Evolutionary conservation across 768 basidiomycete genomes (phyloP).

Genomic region (Boletus sp.): DNA sequence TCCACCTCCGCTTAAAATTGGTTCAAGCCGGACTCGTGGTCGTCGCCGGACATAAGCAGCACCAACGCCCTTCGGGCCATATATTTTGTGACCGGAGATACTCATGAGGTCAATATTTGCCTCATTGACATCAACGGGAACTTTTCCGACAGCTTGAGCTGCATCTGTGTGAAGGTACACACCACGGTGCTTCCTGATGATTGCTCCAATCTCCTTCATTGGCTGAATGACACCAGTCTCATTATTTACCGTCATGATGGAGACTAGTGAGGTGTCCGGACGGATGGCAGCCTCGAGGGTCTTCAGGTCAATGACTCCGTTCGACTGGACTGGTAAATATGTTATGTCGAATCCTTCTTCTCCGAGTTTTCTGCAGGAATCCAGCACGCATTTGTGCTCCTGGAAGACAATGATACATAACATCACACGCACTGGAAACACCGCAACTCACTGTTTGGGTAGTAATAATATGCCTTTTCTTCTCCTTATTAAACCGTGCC

Average conservation of each 20-base stretch:
- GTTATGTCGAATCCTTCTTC: constrained; percentile 98
- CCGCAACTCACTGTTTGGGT: constrained; percentile 75
- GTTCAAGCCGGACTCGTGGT: constrained; percentile 91
- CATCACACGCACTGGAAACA: neutral
- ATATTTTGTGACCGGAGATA: constrained; percentile 96
- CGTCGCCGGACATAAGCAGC: constrained; percentile 91
- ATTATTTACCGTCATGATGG: constrained; percentile 99
- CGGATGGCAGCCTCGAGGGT: constrained; percentile 85
- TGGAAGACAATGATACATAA: constrained; percentile 30
- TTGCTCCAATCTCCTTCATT: constrained; percentile 88
- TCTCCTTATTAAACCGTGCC: constrained; percentile 91
- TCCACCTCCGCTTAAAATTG: constrained; percentile 92
- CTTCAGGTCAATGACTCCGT: constrained; percentile 78
- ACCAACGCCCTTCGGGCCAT: constrained; percentile 96
- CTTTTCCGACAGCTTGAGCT: constrained; percentile 92
- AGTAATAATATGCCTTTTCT: constrained; percentile 91
- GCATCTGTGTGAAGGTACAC: constrained; percentile 97
- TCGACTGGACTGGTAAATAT: constrained; percentile 89
- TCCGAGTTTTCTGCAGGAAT: constrained; percentile 92
- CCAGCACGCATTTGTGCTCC: constrained; percentile 99
- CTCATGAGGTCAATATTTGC: constrained; percentile 95
- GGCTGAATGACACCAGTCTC: constrained; percentile 99
- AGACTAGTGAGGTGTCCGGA: constrained; percentile 91
- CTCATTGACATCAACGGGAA: constrained; percentile 89
- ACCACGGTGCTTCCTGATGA: constrained; percentile 83